Evolutionary conservation across 2,329 filamentous ascomycete species (phyloP), one percentile per base, ranked within the genome.

Genomic region (Neodidymelliopsis sp.): DNA sequence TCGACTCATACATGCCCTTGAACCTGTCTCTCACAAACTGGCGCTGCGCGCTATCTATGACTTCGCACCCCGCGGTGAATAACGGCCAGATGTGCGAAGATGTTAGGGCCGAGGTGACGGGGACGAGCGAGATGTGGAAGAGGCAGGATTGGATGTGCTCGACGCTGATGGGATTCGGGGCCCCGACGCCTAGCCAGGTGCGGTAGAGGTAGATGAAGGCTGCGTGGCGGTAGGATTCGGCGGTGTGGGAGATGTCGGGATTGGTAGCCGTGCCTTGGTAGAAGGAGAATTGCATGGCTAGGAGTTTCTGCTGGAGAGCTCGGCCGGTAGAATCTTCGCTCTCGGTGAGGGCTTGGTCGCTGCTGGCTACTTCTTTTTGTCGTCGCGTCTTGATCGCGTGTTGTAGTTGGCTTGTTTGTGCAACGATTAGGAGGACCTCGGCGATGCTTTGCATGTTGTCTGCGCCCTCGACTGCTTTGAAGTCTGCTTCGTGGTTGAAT

Each of bases 131-230:
- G 19, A 70, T 53, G 39, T 52, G 56, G 0, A 38, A 13, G 2
- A 70, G 43, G 29, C 65, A 70, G 20, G 46, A 45, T n/a, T 60
- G 42, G 4, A 68, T 65, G 29, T 70, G 65, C 12, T 64, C 51
- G 30, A 63, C 52, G 19, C 62, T 69, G 23, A 57, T 65, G 9
- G 63, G 65, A 13, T 69, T 65, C 0, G 67, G 67, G 3, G 65
- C 62, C 13, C 67, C 67, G 18, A 69, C 59, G 18, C 57, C 60
- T 1, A 66, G 59, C 67, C 67, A 70, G 4, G 65, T 66, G 9
- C 67, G 59, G 38, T 70, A 68, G 18, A 70, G 61, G 31, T 70
- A 69, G 30, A 70, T 70, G 50, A 69, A 68, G 1, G 67, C 67
- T 23, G 67, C 60, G 37, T 70, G 67, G 11, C 63, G 63, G 29